Evolutionary conservation across 306 rosid genomes (phyloP).

Genomic region (Canavalia ensiformis): DNA sequence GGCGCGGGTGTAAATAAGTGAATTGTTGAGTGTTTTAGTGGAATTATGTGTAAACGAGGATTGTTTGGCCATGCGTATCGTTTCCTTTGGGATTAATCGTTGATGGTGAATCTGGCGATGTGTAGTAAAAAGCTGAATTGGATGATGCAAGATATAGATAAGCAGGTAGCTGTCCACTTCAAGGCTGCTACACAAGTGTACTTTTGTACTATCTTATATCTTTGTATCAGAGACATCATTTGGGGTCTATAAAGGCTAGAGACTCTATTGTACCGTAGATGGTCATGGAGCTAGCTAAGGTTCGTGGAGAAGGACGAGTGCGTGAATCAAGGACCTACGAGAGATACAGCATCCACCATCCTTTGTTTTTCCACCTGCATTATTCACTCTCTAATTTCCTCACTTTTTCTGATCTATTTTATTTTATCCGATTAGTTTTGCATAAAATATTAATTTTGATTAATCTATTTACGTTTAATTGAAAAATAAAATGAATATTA

Average conservation of each 20-base stretch:
- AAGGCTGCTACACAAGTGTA: slow-evolving; percentile 41
- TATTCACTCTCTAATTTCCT: neutral
- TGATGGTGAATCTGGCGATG: slow-evolving; percentile 14
- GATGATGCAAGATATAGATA: slow-evolving; percentile 39
- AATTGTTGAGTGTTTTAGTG: neutral
- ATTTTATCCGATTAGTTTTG: neutral
- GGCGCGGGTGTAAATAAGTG: slow-evolving; percentile 45
- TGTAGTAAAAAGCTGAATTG: slow-evolving; percentile 50
- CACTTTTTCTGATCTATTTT: neutral
- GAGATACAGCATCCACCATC: neutral
- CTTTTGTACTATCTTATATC: slow-evolving; percentile 43
- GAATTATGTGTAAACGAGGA: neutral
- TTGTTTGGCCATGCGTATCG: neutral
- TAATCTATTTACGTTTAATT: no score
- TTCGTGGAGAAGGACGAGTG: neutral
- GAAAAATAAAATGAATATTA: no score
- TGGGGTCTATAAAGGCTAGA: slow-evolving; percentile 48
- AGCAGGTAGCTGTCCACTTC: slow-evolving; percentile 31
- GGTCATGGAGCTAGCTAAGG: slow-evolving; percentile 24
- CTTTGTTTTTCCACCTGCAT: neutral
- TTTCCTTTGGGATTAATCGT: neutral
- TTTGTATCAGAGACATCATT: slow-evolving; percentile 47
- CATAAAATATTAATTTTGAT: no score
- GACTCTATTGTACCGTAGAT: neutral
- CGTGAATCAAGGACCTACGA: no score